Evolutionary conservation across 2,329 filamentous ascomycete genomes (phyloP), one percentile per base, ranked within the genome.

Genomic region (Phialophora verrucosa): DNA sequence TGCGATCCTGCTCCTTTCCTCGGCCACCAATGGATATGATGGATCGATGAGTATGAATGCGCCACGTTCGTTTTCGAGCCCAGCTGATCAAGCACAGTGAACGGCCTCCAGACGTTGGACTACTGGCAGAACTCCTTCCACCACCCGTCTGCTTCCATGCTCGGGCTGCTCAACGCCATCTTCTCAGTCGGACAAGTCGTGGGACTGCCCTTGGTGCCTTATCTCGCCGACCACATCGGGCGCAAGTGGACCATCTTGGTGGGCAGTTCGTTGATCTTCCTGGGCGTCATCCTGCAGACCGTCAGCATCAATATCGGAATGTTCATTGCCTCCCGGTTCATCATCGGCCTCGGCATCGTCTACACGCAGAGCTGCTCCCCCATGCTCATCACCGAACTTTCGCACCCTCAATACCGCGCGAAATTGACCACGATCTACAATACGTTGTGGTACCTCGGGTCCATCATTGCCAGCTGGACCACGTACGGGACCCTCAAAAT

Each of bases 261-360:
- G 66, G 82, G 82, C 29, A 81, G 79, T 67, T 17, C 77, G 8
- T 73, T 83, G 64, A 82, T 83, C 78, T 73, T 82, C 67, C 55
- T 79, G 17, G 82, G 80, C 62, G 80, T 78, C 32, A 68, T 77
- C 10, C 66, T 76, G 38, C 73, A 75, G 60, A 70, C 69, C 6
- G 82, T 84, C 29, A 85, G 87, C 14, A 81, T 83, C 67, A 74
- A 75, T 56, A 68, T 72, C 53, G 69, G 66, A 14, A 74, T 87
- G 81, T 88, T 86, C 70, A 82, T 87, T 72, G 84, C 80, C 11
- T 86, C 85, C 49, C 83, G 87, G 49, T 86, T 88, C 70, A 76
- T 89, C 56, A 83, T 89, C 32, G 89, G 89, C 65, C 90, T 91
- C 72, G 88, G 88, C 59, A 76, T 77, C 55, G 71, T 69, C 29